A percentile compares a stretch with the other conserved stretches of the same genome.
phyloP scores from a whole-genome alignment of 129 eudicot genomes.

The Ambrosia trifida region DNA sequence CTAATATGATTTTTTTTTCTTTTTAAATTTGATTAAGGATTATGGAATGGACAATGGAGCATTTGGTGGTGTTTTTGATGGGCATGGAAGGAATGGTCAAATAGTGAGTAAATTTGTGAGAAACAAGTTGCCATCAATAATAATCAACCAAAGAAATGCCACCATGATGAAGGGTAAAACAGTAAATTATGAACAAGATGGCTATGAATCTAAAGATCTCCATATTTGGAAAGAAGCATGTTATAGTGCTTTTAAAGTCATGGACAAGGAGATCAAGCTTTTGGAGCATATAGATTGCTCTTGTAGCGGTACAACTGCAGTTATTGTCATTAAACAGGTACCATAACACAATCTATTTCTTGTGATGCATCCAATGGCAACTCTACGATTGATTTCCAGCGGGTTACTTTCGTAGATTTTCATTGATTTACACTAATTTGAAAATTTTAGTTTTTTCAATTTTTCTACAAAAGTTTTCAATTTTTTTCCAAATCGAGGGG shows the following conservation, averaged over 20 bases:
- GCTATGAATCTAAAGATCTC: conserved; percentile 35
- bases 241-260: conserved; percentile 56
- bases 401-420: too few relatives aligned
- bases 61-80: conserved; percentile 82
- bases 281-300: conserved; percentile 58
- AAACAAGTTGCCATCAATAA: conserved; percentile 63
- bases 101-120: conserved; percentile 65
- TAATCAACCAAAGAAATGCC: conserved; percentile 58
- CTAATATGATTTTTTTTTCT: neutral
- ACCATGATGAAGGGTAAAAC: conserved; percentile 39
- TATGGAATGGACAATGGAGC: conserved; percentile 75
- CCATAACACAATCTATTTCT: neutral
- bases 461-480: too few relatives aligned
- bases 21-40: conserved; percentile 50
- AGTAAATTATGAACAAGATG: conserved; percentile 29
- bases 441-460: too few relatives aligned
- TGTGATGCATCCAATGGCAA: neutral
- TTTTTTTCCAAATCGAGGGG: too few relatives aligned
- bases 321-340: conserved; percentile 74
- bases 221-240: conserved; percentile 70
- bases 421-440: too few relatives aligned
- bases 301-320: conserved; percentile 91
- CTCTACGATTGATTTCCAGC: too few relatives aligned
- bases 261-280: conserved; percentile 78
- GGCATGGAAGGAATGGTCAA: conserved; percentile 85